These are phyloP conservation scores for Ceratorhiza oryzae-sativae DNA, from an alignment of 1,284 basidiomycete species.

Conservation along the genomic window DNA sequence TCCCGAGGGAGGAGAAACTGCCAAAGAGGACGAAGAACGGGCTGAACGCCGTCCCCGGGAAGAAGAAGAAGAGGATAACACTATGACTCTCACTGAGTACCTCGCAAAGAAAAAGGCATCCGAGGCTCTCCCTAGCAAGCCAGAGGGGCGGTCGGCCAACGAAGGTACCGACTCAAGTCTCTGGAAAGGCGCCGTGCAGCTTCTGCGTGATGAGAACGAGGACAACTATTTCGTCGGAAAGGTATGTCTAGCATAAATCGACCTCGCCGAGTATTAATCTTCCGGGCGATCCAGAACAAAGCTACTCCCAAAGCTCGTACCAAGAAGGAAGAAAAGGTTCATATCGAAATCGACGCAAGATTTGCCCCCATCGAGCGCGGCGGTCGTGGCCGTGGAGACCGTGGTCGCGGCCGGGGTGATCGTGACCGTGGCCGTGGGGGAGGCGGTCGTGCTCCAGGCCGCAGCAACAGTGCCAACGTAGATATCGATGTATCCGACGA, in stretches of 20 bases:
- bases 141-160: slow-evolving; percentile 74
- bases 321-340: slow-evolving; percentile 43
- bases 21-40: slow-evolving; percentile 48
- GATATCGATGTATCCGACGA: slow-evolving; percentile 41
- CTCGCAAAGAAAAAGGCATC: slow-evolving; percentile 71
- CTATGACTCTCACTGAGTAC: slow-evolving; percentile 85
- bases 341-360: slow-evolving; percentile 40
- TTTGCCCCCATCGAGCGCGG: slow-evolving; percentile 39
- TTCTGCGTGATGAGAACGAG: slow-evolving; percentile 60
- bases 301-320: slow-evolving; percentile 38
- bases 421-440: slow-evolving; percentile 54
- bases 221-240: slow-evolving; percentile 42
- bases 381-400: slow-evolving; percentile 36
- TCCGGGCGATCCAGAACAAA: slow-evolving; percentile 33
- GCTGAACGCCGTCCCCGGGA: slow-evolving; percentile 58
- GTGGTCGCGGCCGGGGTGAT: slow-evolving; percentile 51
- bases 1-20: slow-evolving; percentile 47
- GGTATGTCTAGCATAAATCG: slow-evolving; percentile 27
- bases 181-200: slow-evolving; percentile 69
- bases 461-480: not conserved
- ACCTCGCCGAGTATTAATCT: not conserved
- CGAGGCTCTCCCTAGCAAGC: slow-evolving; percentile 61
- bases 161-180: slow-evolving; percentile 73
- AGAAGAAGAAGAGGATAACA: slow-evolving; percentile 94
- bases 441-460: slow-evolving; percentile 48